Percentiles rank a stretch among this genome's conserved stretches.
phyloP scores from a whole-genome alignment of 768 basidiomycete species.

The Hortiboletus campestris region DNA sequence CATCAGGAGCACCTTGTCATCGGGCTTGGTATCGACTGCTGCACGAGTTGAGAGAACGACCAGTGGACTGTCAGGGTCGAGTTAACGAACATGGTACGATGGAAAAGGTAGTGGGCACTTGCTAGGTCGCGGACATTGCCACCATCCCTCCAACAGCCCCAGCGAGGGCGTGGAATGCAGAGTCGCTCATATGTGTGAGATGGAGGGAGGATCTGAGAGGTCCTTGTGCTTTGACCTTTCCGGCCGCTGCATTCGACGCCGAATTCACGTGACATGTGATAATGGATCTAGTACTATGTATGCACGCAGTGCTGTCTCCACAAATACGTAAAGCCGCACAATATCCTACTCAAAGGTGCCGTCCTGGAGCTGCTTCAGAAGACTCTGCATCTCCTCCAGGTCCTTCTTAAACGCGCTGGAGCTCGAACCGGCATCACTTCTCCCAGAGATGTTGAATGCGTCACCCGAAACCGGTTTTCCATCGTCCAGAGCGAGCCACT shows the following conservation, averaged over 20 bases:
- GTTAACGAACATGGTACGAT: background rate
- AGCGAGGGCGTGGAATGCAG: conserved; percentile 80
- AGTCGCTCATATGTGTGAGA: conserved; percentile 58
- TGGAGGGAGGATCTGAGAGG: background rate
- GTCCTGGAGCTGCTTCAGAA: conserved; percentile 48
- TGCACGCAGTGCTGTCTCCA: background rate
- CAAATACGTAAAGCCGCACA: background rate
- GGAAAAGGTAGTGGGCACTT: conserved; percentile 27
- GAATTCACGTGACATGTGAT: background rate
- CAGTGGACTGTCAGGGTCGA: conserved; percentile 60
- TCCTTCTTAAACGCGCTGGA: conserved; percentile 66
- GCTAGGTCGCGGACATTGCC: conserved; percentile 93
- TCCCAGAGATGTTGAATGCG: conserved; percentile 44
- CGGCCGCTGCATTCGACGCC: background rate
- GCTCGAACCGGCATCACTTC: conserved; percentile 43
- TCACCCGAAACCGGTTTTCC: conserved; percentile 56
- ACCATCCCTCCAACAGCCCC: conserved; percentile 88
- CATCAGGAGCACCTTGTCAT: conserved; percentile 58
- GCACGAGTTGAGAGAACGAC: conserved; percentile 91
- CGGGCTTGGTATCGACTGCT: conserved; percentile 82
- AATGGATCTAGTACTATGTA: no score
- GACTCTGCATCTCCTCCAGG: conserved; percentile 64
- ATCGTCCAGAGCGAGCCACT: conserved; percentile 78
- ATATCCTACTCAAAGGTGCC: conserved; percentile 17
- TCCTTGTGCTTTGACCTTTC: background rate